Percentiles rank a stretch among this genome's conserved stretches.
Evolutionary conservation across 441 rosid species (phyloP).

Genomic region (Mallotus japonicus): DNA sequence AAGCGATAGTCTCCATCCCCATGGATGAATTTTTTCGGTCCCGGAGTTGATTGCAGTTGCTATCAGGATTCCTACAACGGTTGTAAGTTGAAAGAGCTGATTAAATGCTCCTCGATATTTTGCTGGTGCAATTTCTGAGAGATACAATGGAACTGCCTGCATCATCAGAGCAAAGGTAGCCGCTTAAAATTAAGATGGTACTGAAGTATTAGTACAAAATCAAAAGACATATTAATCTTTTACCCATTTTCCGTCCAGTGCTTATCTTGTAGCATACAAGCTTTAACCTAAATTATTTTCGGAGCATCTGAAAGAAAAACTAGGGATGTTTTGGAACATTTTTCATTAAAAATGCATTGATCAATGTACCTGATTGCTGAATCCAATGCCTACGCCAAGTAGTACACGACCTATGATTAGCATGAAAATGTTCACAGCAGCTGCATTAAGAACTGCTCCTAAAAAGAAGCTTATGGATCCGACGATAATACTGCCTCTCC

Average conservation of each 20-base stretch:
- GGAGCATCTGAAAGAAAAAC: no score
- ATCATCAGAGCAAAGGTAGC: not conserved
- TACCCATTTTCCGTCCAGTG: no score
- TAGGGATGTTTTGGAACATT: not conserved
- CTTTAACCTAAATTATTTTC: no score
- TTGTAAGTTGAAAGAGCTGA: conserved; percentile 79
- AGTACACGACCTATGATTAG: conserved; percentile 65
- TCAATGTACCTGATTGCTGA: conserved; percentile 68
- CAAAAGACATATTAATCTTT: no score
- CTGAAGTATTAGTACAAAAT: no score
- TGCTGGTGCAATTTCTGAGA: conserved; percentile 86
- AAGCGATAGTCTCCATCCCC: conserved; percentile 95
- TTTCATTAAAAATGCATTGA: not conserved
- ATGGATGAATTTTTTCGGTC: conserved; percentile 72
- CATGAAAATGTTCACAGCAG: conserved; percentile 65
- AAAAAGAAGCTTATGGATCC: conserved; percentile 78
- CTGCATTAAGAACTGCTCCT: conserved; percentile 71
- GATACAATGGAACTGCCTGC: conserved; percentile 82
- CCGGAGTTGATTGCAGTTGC: conserved; percentile 71
- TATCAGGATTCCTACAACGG: conserved; percentile 66
- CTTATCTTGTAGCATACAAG: no score
- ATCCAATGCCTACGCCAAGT: conserved; percentile 83
- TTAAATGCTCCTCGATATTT: conserved; percentile 75
- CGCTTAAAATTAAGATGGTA: conserved; percentile 41
- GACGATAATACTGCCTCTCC: conserved; percentile 63